phyloP scores from a whole-genome alignment of 176 grass and related monocot genomes.

The Pontederia paniculata region DNA sequence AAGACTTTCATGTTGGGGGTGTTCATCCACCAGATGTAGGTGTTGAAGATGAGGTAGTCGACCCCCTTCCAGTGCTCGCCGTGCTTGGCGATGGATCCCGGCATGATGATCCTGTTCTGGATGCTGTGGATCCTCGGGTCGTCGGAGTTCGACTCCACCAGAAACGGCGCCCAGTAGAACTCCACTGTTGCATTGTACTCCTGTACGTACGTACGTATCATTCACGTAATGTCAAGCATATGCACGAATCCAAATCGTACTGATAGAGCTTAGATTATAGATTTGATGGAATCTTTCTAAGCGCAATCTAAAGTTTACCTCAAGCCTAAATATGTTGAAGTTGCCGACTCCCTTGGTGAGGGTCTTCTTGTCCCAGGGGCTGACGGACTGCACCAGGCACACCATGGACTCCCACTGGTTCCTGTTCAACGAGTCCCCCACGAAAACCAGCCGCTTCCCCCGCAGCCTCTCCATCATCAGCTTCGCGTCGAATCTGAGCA shows the following conservation, averaged over 20 bases:
- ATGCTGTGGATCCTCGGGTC: slow-evolving; percentile 66
- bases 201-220: slow-evolving; percentile 1
- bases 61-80: slow-evolving; percentile 52
- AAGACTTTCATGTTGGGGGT: slow-evolving; percentile 50
- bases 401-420: slow-evolving; percentile 96
- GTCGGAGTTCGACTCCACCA: slow-evolving; percentile 91
- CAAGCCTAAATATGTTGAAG: slow-evolving; percentile 40
- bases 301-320: slow-evolving; percentile 10
- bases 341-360: slow-evolving; percentile 24
- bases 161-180: slow-evolving; percentile 95
- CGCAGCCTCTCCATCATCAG: slow-evolving; percentile 62
- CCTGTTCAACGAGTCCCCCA: slow-evolving; percentile 85
- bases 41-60: slow-evolving; percentile 94
- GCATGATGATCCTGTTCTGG: slow-evolving; percentile 36
- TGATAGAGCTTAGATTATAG: no score
- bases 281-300: neutral
- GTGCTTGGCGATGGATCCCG: slow-evolving; percentile 49
- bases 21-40: slow-evolving; percentile 99
- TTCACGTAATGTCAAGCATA: neutral
- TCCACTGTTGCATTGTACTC: slow-evolving; percentile 78
- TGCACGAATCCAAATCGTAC: no score
- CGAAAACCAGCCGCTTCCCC: slow-evolving; percentile 76
- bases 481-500: slow-evolving; percentile 58
- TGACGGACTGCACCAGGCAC: slow-evolving; percentile 58
- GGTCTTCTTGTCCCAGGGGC: slow-evolving; percentile 36